A percentile compares a stretch with the other conserved stretches of the same genome.
Evolutionary conservation across 2,329 filamentous ascomycete genomes (phyloP).

Genomic region (Alternaria novae-zelandiae): DNA sequence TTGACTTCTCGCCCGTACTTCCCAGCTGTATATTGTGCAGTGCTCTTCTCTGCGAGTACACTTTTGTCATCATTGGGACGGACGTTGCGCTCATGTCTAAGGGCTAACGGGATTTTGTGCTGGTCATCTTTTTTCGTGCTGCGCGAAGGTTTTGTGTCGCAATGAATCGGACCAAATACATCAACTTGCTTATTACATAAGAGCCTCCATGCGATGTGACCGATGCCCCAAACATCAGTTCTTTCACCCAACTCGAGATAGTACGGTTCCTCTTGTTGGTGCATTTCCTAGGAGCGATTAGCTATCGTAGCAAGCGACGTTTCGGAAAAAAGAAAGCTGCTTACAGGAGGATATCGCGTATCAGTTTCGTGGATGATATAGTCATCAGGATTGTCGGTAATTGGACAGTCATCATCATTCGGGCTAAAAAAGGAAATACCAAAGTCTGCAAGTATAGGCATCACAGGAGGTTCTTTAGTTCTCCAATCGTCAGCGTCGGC

Average conservation of each 20-base stretch:
- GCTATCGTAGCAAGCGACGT: neutral
- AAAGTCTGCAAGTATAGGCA: neutral
- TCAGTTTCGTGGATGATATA: neutral
- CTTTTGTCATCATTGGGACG: too few species aligned
- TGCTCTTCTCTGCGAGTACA: neutral
- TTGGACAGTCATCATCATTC: neutral
- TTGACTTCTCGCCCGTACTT: neutral
- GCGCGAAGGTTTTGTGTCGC: neutral
- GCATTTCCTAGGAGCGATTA: neutral
- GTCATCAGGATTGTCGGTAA: conserved; percentile 1
- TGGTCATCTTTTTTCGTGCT: too few species aligned
- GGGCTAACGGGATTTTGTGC: neutral
- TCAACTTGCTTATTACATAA: neutral
- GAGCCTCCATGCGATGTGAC: neutral
- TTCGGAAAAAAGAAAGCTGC: neutral
- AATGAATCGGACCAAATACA: neutral
- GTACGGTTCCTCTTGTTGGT: neutral
- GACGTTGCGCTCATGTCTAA: neutral
- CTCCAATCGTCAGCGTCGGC: neutral
- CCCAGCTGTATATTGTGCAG: neutral
- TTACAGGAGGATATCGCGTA: neutral
- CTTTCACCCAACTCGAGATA: neutral
- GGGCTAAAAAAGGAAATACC: neutral
- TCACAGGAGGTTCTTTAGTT: neutral
- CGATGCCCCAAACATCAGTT: conserved; percentile 5